Conservation (phyloP, 2,329 filamentous ascomycete genomes). For the Phaeosphaeriaceae sp. region DNA sequence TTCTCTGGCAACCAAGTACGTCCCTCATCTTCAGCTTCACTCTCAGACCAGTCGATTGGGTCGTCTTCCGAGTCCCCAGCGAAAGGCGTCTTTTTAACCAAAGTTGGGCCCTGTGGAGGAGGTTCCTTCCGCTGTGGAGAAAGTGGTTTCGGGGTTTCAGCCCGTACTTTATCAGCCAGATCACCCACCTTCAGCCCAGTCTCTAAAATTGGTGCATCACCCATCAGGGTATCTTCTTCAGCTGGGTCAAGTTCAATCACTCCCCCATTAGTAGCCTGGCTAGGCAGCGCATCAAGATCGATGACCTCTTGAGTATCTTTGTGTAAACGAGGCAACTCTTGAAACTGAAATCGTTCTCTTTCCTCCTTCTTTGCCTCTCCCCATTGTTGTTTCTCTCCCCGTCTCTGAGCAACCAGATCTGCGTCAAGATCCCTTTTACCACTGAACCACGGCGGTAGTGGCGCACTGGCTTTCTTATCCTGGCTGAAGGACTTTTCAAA, state of each 20-base stretch:
- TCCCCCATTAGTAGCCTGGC: constrained; percentile 52
- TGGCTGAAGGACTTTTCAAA: constrained; percentile 62
- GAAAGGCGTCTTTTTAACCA: constrained; percentile 27
- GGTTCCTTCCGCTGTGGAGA: constrained; percentile 24
- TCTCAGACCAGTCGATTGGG: constrained; percentile 61
- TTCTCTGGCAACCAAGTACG: constrained; percentile 4
- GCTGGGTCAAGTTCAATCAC: constrained; percentile 69
- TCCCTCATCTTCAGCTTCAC: constrained; percentile 49
- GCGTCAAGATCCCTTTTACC: constrained; percentile 57
- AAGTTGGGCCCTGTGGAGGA: constrained; percentile 24
- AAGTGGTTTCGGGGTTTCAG: constrained; percentile 48
- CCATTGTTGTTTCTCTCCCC: constrained; percentile 55
- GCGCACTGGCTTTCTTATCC: constrained; percentile 57
- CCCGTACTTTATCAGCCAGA: constrained; percentile 52
- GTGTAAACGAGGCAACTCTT: constrained; percentile 64
- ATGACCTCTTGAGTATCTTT: constrained; percentile 59
- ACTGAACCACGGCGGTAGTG: constrained; percentile 77
- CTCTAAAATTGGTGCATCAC: constrained; percentile 42
- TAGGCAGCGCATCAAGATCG: constrained; percentile 53
- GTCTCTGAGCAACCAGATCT: constrained; percentile 62
- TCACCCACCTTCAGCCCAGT: constrained; percentile 49
- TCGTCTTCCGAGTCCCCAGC: constrained; percentile 47
- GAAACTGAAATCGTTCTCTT: constrained; percentile 67
- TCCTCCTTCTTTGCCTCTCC: constrained; percentile 63
- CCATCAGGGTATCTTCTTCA: constrained; percentile 56